Evolutionary conservation across 768 basidiomycete genomes (phyloP).

Genomic region (Suillus occidentalis): DNA sequence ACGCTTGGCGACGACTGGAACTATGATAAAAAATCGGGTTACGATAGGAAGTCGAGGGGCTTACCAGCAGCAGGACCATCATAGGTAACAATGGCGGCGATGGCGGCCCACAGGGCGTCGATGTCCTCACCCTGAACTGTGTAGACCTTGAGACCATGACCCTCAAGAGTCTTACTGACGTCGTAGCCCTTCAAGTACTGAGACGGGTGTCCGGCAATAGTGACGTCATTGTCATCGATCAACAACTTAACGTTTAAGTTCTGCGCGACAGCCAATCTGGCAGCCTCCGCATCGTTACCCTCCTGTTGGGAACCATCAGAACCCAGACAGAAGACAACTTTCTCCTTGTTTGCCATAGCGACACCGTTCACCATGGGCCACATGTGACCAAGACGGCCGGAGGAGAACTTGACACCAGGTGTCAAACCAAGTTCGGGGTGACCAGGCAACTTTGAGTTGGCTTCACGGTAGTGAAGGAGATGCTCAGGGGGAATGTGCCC

Average conservation of each 20-base stretch:
- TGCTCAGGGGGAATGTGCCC: constrained; percentile 72
- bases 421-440: constrained; percentile 89
- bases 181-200: constrained; percentile 82
- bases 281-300: constrained; percentile 89
- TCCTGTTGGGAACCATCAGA: constrained; percentile 93
- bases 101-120: constrained; percentile 70
- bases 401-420: constrained; percentile 92
- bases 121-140: constrained; percentile 77
- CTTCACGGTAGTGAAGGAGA: constrained; percentile 82
- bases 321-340: constrained; percentile 79
- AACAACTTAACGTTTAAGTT: constrained; percentile 80
- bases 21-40: not conserved
- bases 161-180: constrained; percentile 67
- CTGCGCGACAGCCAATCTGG: constrained; percentile 83
- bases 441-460: constrained; percentile 83
- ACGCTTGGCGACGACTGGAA: constrained; percentile 66
- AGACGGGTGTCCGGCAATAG: constrained; percentile 89
- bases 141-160: constrained; percentile 80
- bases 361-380: constrained; percentile 89
- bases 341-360: constrained; percentile 74
- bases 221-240: constrained; percentile 91
- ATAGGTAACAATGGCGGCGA: constrained; percentile 53
- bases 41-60: constrained; percentile 15
- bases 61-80: constrained; percentile 79
- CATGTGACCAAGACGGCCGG: constrained; percentile 89